Evolutionary conservation across 2,329 filamentous ascomycete species (phyloP).

Genomic region (Cladobotryum protrusum): DNA sequence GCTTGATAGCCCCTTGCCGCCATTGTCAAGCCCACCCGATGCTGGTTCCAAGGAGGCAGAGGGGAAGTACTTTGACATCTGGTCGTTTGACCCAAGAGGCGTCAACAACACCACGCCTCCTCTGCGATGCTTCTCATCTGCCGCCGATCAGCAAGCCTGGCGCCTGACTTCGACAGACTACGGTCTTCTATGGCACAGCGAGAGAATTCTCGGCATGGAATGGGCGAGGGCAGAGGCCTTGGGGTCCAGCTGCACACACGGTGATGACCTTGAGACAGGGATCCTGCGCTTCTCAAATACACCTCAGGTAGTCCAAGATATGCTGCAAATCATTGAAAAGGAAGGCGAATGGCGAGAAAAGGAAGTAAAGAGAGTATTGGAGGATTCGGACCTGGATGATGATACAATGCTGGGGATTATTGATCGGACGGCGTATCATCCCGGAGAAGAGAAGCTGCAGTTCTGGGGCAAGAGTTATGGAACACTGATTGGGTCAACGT

Average conservation of each 20-base stretch:
- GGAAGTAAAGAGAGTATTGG: constrained; percentile 11
- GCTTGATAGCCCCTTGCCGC: background rate
- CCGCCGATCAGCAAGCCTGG: constrained; percentile 12
- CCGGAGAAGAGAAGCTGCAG: no score
- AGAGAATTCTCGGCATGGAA: constrained; percentile 15
- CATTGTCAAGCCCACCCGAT: no score
- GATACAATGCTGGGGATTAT: no score
- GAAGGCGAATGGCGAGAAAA: constrained; percentile 30
- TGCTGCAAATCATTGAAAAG: constrained; percentile 41
- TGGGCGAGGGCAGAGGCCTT: constrained; percentile 19
- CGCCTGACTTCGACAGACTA: constrained; percentile 12
- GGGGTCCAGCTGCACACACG: constrained; percentile 17
- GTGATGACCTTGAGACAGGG: constrained; percentile 15
- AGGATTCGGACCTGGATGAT: background rate
- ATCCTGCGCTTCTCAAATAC: constrained; percentile 35
- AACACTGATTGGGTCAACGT: constrained; percentile 26
- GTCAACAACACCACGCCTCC: constrained; percentile 33
- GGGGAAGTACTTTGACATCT: constrained; percentile 29
- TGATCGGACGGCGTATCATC: no score
- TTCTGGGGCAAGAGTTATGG: constrained; percentile 25
- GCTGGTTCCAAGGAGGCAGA: background rate
- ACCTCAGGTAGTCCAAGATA: constrained; percentile 40
- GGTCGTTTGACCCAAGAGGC: constrained; percentile 36
- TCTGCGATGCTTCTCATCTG: constrained; percentile 6
- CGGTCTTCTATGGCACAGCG: constrained; percentile 7